These are phyloP conservation scores for Picochlorum sp. DNA, from an alignment of 139 green algal species.

Conservation along the genomic window DNA sequence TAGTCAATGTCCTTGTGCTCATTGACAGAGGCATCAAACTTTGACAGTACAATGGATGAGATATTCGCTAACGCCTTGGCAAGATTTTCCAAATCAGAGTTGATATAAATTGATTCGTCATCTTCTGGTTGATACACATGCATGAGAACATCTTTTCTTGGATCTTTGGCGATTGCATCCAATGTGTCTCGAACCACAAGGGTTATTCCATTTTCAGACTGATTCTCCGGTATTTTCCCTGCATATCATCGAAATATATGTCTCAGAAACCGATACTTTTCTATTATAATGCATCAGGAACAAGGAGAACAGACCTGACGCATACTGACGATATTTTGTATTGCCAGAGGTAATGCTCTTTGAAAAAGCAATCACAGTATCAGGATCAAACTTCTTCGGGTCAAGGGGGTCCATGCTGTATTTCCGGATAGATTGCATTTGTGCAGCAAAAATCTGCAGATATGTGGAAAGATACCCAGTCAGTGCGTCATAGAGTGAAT, in stretches of 20 bases:
- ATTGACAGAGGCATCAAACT: conserved; percentile 59
- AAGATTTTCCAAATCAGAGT: conserved; percentile 45
- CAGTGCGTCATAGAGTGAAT: background rate
- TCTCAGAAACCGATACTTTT: no score
- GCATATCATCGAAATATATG: background rate
- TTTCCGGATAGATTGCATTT: background rate
- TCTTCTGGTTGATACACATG: conserved; percentile 59
- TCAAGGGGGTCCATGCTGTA: background rate
- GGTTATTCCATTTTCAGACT: conserved; percentile 22
- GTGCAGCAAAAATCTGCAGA: background rate
- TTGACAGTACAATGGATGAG: conserved; percentile 45
- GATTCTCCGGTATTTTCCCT: conserved; percentile 11
- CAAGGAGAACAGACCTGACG: background rate
- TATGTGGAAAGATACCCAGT: background rate
- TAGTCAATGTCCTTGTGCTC: conserved; percentile 25
- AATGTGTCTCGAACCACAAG: conserved; percentile 24
- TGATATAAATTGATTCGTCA: conserved; percentile 53
- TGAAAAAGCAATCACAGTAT: conserved; percentile 38
- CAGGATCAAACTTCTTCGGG: background rate
- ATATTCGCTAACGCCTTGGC: conserved; percentile 29
- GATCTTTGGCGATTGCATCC: conserved; percentile 24
- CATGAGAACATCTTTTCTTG: conserved; percentile 40
- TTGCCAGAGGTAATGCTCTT: conserved; percentile 31
- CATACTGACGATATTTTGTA: conserved; percentile 12
- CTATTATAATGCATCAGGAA: no score